Evolutionary conservation across 768 basidiomycete species (phyloP), one percentile per base, ranked within the genome.

Genomic region (Kwoniella bestiolae): DNA sequence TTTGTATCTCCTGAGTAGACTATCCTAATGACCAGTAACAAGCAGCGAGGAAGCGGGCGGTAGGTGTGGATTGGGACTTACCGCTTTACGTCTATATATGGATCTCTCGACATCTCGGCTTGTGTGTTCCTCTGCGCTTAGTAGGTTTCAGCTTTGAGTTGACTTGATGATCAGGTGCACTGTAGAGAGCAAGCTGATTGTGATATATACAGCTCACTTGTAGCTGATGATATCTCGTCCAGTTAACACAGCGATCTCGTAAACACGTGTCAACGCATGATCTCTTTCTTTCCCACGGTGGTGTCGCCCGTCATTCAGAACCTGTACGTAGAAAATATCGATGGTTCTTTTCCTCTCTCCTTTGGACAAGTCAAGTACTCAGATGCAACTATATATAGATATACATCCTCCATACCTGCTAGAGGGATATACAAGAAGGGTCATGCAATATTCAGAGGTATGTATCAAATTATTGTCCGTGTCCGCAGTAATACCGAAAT

Each of bases 31-130:
- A n/a, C n/a, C n/a, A n/a, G n/a, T n/a, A n/a, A n/a, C 23, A 9
- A 29, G 57, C 14, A 1, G 12, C n/a, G n/a, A 29, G 34, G 38
- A 29, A 34, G 34, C 14, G 44, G 46, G 41, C 3, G 59, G 28
- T 12, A 29, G 18, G 41, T 5, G 12, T 16, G 25, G 32, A n/a
- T 21, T 25, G 38, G 3, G 28, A 59, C 71, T 28, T 29, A 75
- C 76, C 76, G 29, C 65, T 78, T 78, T 31, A 78, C 76, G 50
- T 78, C 76, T 4, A 75, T 21, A 53, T 78, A 78, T 32, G 76
- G 76, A 61, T 78, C 76, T 66, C 72, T 41, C 18, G 74, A 73
- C 76, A 78, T 78, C 16, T 46, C 51, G 56, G 8, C 12, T 11
- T 14, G 23, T 50, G 18, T 60, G 23, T 41, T 21, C 46, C 23